Evolutionary conservation across 805 yeast genomes (phyloP), one percentile per base, ranked within the genome.

Genomic region (Nakazawaea ishiwadae): DNA sequence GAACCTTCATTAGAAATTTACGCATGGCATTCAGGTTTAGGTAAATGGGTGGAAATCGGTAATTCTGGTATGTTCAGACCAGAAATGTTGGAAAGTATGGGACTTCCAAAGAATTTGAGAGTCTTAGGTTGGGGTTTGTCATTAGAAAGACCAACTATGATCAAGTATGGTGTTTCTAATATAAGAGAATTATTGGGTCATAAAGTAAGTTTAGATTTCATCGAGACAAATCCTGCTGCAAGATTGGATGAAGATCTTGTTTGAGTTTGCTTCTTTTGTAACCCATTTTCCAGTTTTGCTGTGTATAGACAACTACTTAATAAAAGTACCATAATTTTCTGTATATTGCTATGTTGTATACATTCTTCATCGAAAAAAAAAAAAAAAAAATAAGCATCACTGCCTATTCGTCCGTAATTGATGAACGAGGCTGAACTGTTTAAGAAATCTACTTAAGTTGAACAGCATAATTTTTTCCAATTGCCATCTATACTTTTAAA

Each of bases 51-150:
- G 48, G 99, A 93, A 73, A 91, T 93, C 57, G 99, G 99, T 65
- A 93, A 93, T 74, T 89, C 97, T 15, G 99, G 99, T 64, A 84
- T 93, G 96, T 93, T 93, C 76, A 82, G 99, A 69, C 99, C 99
- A 11, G 99, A 93, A 69, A 93, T 93, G 99, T 75, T 95, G 61
- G 96, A 89, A 69, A 71, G 96, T 34, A 91, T 93, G 98, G 99
- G 99, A 27, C 76, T 93, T 58, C 99, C 99, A 46, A 82, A 82
- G 70, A 84, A 87, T 60, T 66, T 95, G 70, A 77, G 97, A 62
- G 98, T 91, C 10, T 76, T 89, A 51, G 99, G 99, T 48, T 93
- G 95, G 89, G 99, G 99, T 58, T 73, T 93, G 55, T 84, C 96
- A 18, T 75, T 93, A 61, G 99, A 93, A 68, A 83, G 99, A 70